These are phyloP conservation scores for Candida vaughaniae DNA, from an alignment of 805 yeast genomes.

Conservation along the genomic window DNA sequence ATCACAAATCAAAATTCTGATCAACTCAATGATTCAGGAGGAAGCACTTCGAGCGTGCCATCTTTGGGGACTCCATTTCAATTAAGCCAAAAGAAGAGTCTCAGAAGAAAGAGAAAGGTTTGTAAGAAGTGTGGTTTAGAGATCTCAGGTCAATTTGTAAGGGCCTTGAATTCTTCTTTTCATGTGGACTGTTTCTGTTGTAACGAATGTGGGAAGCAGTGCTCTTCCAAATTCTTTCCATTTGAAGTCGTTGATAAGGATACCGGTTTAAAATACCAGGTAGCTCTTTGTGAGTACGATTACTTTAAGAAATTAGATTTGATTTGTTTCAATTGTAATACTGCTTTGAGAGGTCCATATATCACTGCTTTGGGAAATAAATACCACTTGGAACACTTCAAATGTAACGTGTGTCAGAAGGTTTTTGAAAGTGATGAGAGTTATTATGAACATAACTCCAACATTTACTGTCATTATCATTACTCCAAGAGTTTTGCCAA, in stretches of 20 bases:
- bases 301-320: slow-evolving; percentile 83
- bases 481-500: slow-evolving; percentile 84
- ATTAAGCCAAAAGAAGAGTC: slow-evolving; percentile 9
- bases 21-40: not conserved
- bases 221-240: slow-evolving; percentile 89
- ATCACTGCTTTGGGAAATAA: slow-evolving; percentile 90
- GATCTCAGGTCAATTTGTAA: slow-evolving; percentile 68
- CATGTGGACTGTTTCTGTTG: slow-evolving; percentile 90
- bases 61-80: slow-evolving; percentile 12
- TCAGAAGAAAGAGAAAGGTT: slow-evolving; percentile 22
- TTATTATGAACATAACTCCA: slow-evolving; percentile 81
- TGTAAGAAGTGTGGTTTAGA: slow-evolving; percentile 38
- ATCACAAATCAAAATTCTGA: not conserved
- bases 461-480: slow-evolving; percentile 88
- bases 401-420: slow-evolving; percentile 81
- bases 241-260: slow-evolving; percentile 53
- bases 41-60: not conserved
- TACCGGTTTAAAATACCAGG: slow-evolving; percentile 23
- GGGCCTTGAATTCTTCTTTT: slow-evolving; percentile 76
- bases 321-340: slow-evolving; percentile 82
- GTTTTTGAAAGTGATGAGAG: slow-evolving; percentile 90
- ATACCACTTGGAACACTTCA: slow-evolving; percentile 93
- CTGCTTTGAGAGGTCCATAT: slow-evolving; percentile 86
- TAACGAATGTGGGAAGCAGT: slow-evolving; percentile 75
- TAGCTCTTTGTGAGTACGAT: slow-evolving; percentile 84